Base-by-base conservation (phyloP, 768 basidiomycete genomes). In the Rubroboletus pulcherrimus region DNA sequence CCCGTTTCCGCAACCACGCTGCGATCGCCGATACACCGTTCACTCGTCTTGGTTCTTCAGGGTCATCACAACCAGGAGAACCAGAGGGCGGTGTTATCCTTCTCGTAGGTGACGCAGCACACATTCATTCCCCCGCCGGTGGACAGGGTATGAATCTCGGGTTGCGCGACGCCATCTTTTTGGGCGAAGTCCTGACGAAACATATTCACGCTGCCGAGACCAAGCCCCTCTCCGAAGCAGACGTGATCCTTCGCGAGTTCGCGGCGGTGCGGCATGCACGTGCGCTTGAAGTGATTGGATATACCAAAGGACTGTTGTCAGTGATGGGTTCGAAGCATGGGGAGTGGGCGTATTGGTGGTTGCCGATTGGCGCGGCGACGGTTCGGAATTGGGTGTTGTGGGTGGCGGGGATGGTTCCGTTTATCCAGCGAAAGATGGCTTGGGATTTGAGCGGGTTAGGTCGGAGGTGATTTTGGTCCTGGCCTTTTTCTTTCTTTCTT, bases 131-230 rank as follows among this genome's bases (percentile, higher is more conserved):
- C 1, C 81, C 82, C 5, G 72, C 75, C 2, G 81, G 82, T 4
- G 82, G 82, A 0, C 82, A 83, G 57, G 82, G 82, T 7, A 80
- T 84, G 81, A 82, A 82, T 56, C 75, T 83, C 26, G 81, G 81
- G 10, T 64, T 84, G 24, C 75, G 82, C 11, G 82, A 83, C 53
- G 81, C 78, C 1, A 58, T 81, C 14, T 69, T 73, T 45, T 70
- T 83, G 12, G 81, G 75, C 5, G 72, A 77, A 15, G 72, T 66
- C 0, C 61, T 84, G 44, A 63, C 66, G 24, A 66, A 71, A 31
- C 78, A 79, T 60, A 52, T 76, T 1, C 60, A 51, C 7, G 63
- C 61, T 4, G 7, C 57, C 8, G 54, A 63, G 34, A 55, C 52
- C 6, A 34, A 43, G 24, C 31, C 63, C 0, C 49, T 59, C 5